Percentiles rank a stretch among this genome's conserved stretches.
These are phyloP conservation scores for Discostella stelligera DNA, from an alignment of 352 stramenopile species.

Conservation along the genomic window DNA sequence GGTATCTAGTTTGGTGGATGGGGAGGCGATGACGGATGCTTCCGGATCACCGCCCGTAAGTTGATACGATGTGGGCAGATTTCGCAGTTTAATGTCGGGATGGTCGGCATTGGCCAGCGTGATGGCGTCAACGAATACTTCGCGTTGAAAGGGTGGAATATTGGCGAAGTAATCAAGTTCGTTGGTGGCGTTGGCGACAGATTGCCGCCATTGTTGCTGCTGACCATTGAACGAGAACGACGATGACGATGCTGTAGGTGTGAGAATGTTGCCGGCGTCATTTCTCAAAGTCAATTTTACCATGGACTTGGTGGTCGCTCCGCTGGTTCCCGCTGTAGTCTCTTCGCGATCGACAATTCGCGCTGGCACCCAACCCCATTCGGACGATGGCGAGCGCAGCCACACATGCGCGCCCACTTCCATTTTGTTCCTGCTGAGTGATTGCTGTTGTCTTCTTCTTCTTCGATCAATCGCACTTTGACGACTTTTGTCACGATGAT, in stretches of 20 bases:
- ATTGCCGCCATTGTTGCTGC: slow-evolving; percentile 9
- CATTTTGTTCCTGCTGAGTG: slow-evolving; percentile 36
- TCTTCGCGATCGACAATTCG: slow-evolving; percentile 62
- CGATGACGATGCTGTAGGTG: not conserved
- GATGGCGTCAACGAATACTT: slow-evolving; percentile 59
- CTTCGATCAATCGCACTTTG: not conserved
- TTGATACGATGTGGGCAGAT: slow-evolving; percentile 57
- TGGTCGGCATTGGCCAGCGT: slow-evolving; percentile 59
- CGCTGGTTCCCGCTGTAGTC: slow-evolving; percentile 10
- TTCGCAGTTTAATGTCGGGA: slow-evolving; percentile 70
- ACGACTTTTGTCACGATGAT: too few relatives aligned
- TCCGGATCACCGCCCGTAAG: slow-evolving; percentile 43
- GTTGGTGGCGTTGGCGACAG: not conserved
- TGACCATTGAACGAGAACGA: not conserved
- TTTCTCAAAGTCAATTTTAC: slow-evolving; percentile 59
- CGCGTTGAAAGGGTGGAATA: slow-evolving; percentile 51
- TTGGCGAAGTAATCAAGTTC: slow-evolving; percentile 48
- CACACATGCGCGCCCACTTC: slow-evolving; percentile 73
- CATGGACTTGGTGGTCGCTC: slow-evolving; percentile 11
- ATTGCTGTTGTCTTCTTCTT: not conserved
- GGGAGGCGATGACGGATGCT: slow-evolving; percentile 43
- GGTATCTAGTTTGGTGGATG: slow-evolving; percentile 29
- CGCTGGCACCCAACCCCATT: slow-evolving; percentile 78
- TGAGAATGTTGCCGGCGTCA: slow-evolving; percentile 41
- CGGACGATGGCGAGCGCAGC: slow-evolving; percentile 57